These are phyloP conservation scores for Parathielavia hyrcaniae DNA, from an alignment of 495 filamentous ascomycete genomes.

Conservation along the genomic window DNA sequence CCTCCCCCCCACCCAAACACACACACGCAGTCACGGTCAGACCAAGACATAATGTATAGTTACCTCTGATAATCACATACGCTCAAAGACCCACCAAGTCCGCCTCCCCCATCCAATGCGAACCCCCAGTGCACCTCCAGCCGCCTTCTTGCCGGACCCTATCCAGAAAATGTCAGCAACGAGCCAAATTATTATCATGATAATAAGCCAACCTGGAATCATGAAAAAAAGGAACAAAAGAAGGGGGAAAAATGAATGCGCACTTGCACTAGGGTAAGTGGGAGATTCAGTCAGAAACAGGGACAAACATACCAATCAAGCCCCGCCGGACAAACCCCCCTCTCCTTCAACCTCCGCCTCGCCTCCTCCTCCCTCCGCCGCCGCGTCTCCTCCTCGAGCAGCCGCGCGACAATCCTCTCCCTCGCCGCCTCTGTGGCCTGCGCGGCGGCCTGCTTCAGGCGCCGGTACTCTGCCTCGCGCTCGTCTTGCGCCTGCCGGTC, in stretches of 20 bases:
- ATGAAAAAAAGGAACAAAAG: no score
- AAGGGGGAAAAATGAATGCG: no score
- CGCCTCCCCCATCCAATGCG: constrained; percentile 34
- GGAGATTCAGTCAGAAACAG: no score
- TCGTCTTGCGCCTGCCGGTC: constrained; percentile 39
- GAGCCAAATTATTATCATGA: no score
- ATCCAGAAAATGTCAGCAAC: no score
- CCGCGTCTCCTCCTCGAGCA: constrained; percentile 29
- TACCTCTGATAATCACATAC: no score
- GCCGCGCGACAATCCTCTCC: constrained; percentile 26
- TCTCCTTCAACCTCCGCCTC: constrained; percentile 41
- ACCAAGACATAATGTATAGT: no score
- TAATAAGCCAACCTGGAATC: no score
- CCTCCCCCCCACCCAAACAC: no score
- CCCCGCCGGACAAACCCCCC: constrained; percentile 48
- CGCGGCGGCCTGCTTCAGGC: constrained; percentile 22
- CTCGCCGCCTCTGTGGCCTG: constrained; percentile 22
- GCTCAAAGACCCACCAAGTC: neutral
- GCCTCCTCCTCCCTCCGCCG: constrained; percentile 37
- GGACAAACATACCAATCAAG: constrained; percentile 36
- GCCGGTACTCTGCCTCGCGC: constrained; percentile 29
- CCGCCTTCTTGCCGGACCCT: constrained; percentile 46
- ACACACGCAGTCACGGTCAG: no score
- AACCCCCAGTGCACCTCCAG: constrained; percentile 50
- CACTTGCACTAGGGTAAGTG: no score